Percentiles rank a stretch among this genome's conserved stretches.
phyloP scores from a whole-genome alignment of 371 early-diverging fungal species.

The Syncephalis plumigaleata region DNA sequence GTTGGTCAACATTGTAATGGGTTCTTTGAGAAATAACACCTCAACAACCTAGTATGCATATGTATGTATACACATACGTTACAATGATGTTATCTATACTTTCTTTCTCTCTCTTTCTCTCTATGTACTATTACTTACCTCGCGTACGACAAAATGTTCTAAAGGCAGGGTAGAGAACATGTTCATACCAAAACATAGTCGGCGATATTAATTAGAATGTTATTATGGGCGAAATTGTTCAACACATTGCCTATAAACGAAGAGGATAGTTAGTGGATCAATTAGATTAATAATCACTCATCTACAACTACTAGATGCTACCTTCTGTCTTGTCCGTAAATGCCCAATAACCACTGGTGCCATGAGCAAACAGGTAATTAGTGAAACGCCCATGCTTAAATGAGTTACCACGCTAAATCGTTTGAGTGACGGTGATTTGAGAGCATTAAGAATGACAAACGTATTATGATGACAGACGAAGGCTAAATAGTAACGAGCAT shows the following conservation, averaged over 20 bases:
- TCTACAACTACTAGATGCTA: slow-evolving; percentile 8
- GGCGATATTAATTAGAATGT: slow-evolving; percentile 56
- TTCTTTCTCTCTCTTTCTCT: no score
- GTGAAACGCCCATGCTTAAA: slow-evolving; percentile 43
- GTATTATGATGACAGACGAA: slow-evolving; percentile 78
- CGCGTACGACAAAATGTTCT: slow-evolving; percentile 61
- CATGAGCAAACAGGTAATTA: slow-evolving; percentile 40
- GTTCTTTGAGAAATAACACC: slow-evolving; percentile 29
- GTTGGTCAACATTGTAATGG: slow-evolving; percentile 31
- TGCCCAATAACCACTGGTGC: slow-evolving; percentile 39
- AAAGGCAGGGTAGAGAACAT: slow-evolving; percentile 69
- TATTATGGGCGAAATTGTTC: slow-evolving; percentile 58
- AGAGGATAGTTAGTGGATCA: background rate
- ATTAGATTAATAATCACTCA: no score
- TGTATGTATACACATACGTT: background rate
- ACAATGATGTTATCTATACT: background rate
- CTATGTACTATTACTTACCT: slow-evolving; percentile 21
- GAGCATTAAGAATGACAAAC: slow-evolving; percentile 57
- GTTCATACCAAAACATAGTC: slow-evolving; percentile 61
- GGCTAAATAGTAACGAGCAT: no score
- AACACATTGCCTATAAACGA: slow-evolving; percentile 42
- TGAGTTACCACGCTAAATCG: slow-evolving; percentile 56
- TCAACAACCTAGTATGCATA: slow-evolving; percentile 29
- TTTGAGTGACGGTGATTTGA: slow-evolving; percentile 51
- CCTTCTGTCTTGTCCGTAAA: slow-evolving; percentile 58